phyloP scores from a whole-genome alignment of 768 basidiomycete genomes.

The Lentinula boryana region DNA sequence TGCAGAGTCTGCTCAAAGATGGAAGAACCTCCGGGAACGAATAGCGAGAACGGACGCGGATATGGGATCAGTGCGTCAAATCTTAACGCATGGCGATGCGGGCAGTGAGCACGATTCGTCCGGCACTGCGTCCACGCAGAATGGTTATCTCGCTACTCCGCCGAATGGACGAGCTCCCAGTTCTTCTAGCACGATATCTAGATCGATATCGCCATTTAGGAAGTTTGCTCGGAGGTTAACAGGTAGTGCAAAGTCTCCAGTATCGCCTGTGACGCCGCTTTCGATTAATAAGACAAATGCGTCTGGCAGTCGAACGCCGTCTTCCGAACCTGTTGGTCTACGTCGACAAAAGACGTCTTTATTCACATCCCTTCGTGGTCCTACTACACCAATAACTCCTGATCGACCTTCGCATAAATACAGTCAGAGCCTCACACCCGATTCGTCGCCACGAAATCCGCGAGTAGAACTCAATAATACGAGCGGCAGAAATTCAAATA shows the following conservation, averaged over 20 bases:
- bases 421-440: conserved; percentile 66
- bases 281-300: conserved; percentile 35
- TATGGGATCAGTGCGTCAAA: conserved; percentile 66
- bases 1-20: conserved; percentile 83
- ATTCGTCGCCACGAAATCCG: conserved; percentile 48
- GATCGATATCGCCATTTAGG: conserved; percentile 76
- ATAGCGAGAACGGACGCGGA: conserved; percentile 77
- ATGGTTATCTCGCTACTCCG: conserved; percentile 64
- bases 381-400: conserved; percentile 43
- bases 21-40: conserved; percentile 74
- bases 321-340: conserved; percentile 46
- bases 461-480: conserved; percentile 38
- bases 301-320: conserved; percentile 30
- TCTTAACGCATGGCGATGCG: conserved; percentile 47
- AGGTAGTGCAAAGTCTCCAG: conserved; percentile 31
- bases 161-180: conserved; percentile 44
- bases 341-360: conserved; percentile 63
- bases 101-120: conserved; percentile 74
- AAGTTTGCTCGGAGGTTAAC: conserved; percentile 72
- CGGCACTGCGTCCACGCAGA: conserved; percentile 42
- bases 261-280: conserved; percentile 39
- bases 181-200: conserved; percentile 52
- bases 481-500: conserved; percentile 9
- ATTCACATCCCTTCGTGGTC: conserved; percentile 43
- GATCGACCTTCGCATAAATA: conserved; percentile 62